phyloP scores from a whole-genome alignment of 371 early-diverging fungal genomes.

The Rhizomucor miehei region DNA sequence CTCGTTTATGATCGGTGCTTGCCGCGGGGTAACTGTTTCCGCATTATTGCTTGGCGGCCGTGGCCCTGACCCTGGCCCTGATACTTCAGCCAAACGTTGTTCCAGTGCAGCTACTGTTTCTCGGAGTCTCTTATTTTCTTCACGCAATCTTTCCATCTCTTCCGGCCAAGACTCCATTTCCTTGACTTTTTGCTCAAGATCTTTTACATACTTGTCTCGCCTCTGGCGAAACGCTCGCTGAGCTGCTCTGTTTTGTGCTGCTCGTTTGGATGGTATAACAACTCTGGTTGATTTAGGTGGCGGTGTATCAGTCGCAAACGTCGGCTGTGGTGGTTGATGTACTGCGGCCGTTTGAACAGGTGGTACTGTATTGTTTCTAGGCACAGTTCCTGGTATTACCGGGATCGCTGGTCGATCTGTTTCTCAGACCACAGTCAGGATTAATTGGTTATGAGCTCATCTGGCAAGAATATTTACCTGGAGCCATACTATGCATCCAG shows the following conservation, averaged over 20 bases:
- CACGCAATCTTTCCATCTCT: conserved; percentile 37
- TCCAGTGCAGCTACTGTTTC: conserved; percentile 14
- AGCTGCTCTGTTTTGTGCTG: conserved; percentile 44
- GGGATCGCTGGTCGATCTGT: not conserved
- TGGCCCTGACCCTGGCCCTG: conserved; percentile 9
- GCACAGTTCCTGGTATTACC: not conserved
- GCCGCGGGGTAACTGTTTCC: conserved; percentile 3
- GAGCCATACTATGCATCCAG: conserved; percentile 11
- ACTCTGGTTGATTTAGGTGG: conserved; percentile 2
- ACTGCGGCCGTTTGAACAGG: not conserved
- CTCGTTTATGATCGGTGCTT: not conserved
- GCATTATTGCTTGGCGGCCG: not conserved
- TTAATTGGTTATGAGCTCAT: not conserved
- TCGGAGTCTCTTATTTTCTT: conserved; percentile 36
- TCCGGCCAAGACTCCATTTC: conserved; percentile 48
- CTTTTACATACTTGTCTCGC: conserved; percentile 46
- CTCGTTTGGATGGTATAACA: conserved; percentile 31
- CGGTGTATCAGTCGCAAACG: not conserved
- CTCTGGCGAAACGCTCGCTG: conserved; percentile 49
- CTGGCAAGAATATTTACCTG: conserved; percentile 4
- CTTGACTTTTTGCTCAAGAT: conserved; percentile 41
- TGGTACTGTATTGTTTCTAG: too few species aligned
- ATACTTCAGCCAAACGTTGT: conserved; percentile 10
- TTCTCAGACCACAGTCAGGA: too few species aligned
- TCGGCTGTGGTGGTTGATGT: conserved; percentile 2